Evolutionary conservation across 2,329 filamentous ascomycete species (phyloP), one percentile per base, ranked within the genome.

Genomic region (Botrytis medusae): DNA sequence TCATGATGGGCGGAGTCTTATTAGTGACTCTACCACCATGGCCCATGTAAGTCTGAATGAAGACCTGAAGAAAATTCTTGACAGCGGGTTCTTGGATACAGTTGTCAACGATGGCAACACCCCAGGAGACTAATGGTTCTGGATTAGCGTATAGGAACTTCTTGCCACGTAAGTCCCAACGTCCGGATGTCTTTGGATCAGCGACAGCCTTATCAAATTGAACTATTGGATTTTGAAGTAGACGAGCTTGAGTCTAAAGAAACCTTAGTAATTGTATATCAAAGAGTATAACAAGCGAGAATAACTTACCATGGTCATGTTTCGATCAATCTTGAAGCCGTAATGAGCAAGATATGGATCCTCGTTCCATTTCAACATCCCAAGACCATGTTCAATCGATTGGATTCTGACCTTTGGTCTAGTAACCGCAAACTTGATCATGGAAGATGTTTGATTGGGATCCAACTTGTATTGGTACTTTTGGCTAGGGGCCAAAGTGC

Each of bases 351-450:
- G 86, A 67, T 92, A 91, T 0, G 86, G 88, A 76, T 99, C 96
- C 0, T 86, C 80, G 1, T 79, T 77, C 89, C 93, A 96, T 16
- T 89, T 84, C 0, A 95, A 85, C 76, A 92, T 87, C 0, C 83
- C 80, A 14, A 97, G 88, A 25, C 92, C 92, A 5, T 87, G 81
- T 67, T 90, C 83, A 77, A 98, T 94, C 32, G 92, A 89, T 0
- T 81, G 78, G 76, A 89, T 88, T n/a, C 96, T 92, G 44, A 90
- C 81, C 0, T 81, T 81, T 0, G 96, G 96, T 1, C 91, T 87
- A 9, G 92, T 93, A 7, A 97, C 95, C 0, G 95, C 95, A 78
- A 95, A 94, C 82, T 92, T 95, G 84, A 99, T 98, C 96, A 99
- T 99, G 8, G 87, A 83, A 0, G 91, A 84, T 0, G 95, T 98